A percentile compares a stretch with the other conserved stretches of the same genome.
Conservation (phyloP, 257 asterid genomes). For the Ophiorrhiza pumila region DNA sequence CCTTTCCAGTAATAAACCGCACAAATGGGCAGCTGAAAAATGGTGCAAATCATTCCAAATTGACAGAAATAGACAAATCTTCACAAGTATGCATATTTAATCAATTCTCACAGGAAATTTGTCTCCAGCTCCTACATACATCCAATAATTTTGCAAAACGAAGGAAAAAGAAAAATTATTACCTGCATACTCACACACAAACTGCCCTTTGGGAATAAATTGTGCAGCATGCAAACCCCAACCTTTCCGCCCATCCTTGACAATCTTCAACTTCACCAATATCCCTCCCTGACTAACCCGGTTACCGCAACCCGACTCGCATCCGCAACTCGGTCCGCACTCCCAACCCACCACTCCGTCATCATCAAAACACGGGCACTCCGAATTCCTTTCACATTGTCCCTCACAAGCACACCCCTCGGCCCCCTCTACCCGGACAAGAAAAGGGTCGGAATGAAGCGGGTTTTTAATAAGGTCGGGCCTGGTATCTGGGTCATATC, state of each 20-base stretch:
- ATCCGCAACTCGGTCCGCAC: conserved; percentile 77
- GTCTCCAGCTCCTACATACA: too few species aligned
- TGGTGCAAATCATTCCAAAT: too few species aligned
- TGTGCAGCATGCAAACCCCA: conserved; percentile 77
- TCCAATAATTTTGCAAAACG: too few species aligned
- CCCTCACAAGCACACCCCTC: conserved; percentile 53
- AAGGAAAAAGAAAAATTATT: background rate
- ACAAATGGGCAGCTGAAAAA: too few species aligned
- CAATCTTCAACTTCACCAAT: conserved; percentile 46
- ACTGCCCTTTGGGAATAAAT: conserved; percentile 49
- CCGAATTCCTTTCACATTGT: conserved; percentile 32
- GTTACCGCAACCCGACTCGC: conserved; percentile 54
- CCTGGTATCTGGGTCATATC: conserved; percentile 27
- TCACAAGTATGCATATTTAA: too few species aligned
- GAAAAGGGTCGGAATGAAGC: conserved; percentile 44
- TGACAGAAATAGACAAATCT: too few species aligned
- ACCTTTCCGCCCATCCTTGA: conserved; percentile 55
- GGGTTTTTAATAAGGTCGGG: conserved; percentile 1
- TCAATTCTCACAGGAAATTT: too few species aligned
- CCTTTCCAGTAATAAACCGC: too few species aligned
- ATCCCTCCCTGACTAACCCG: conserved; percentile 67
- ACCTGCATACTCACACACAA: conserved; percentile 91
- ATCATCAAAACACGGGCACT: conserved; percentile 44
- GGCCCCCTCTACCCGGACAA: conserved; percentile 59
- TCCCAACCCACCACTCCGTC: conserved; percentile 40